A percentile compares a stretch with the other conserved stretches of the same genome.
These are phyloP conservation scores for Hawksworthiomyces lignivorus DNA, from an alignment of 2,329 filamentous ascomycete genomes.

Conservation along the genomic window DNA sequence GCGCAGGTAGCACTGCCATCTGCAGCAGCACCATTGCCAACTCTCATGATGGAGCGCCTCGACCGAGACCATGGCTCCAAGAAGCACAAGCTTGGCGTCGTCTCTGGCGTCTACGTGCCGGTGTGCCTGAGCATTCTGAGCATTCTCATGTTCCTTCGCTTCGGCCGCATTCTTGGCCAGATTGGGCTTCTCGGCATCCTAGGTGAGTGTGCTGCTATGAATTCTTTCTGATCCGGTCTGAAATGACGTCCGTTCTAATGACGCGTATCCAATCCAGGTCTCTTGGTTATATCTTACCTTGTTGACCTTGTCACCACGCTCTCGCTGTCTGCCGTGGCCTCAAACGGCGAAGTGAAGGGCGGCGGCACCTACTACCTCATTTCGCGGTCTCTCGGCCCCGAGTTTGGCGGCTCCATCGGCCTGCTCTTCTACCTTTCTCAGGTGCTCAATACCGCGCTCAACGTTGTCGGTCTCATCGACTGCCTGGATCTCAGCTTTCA, in stretches of 20 bases:
- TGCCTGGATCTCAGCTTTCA: slow-evolving; percentile 73
- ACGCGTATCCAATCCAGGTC: no score
- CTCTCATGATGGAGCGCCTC: background rate
- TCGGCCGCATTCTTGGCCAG: slow-evolving; percentile 77
- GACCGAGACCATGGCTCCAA: slow-evolving; percentile 19
- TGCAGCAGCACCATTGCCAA: background rate
- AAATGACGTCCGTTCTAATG: no score
- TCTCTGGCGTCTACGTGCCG: slow-evolving; percentile 77
- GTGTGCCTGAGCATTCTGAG: slow-evolving; percentile 84
- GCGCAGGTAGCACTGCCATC: background rate
- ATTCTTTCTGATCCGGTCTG: background rate
- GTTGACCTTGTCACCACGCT: slow-evolving; percentile 80
- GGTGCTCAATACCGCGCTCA: slow-evolving; percentile 78
- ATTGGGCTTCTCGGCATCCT: slow-evolving; percentile 73
- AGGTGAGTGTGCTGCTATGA: slow-evolving; percentile 40
- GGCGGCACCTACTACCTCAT: slow-evolving; percentile 87
- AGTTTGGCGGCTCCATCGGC: slow-evolving; percentile 84
- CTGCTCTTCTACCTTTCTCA: slow-evolving; percentile 88
- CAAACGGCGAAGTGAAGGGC: slow-evolving; percentile 80
- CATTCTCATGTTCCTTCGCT: slow-evolving; percentile 87
- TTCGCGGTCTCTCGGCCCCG: slow-evolving; percentile 74
- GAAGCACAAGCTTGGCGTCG: slow-evolving; percentile 61
- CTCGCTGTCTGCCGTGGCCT: slow-evolving; percentile 81
- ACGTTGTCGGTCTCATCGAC: slow-evolving; percentile 78
- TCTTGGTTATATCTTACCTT: slow-evolving; percentile 67